Base-by-base conservation (phyloP, 2,329 filamentous ascomycete species). In the Aureobasidium leucospermi region DNA sequence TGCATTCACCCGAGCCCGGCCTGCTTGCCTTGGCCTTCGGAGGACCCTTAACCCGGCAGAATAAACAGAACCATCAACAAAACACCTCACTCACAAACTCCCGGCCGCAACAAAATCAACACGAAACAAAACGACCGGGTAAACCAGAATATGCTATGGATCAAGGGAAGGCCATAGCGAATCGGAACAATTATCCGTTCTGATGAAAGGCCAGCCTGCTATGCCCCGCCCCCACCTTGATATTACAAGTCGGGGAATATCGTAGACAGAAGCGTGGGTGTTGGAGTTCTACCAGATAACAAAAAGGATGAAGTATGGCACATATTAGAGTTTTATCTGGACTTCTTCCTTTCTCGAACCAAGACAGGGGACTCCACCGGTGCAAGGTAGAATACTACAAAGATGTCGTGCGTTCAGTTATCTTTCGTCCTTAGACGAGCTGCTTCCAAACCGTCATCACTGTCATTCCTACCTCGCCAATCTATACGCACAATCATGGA, bases 301-400 rank as follows among this genome's bases (percentile, higher is more conserved):
- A 56, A 56, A 56, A 56, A 56, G 52, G 52, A 46, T 56, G 52
- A 56, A 56, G 16, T 36, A 56, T 28, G 41, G 41, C 52, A 31
- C 52, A 46, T 1, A 23, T 23, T 46, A 56, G 13, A 56, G 10
- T 56, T 42, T 39, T 23, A 23, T 47, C 34, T 31, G 7, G 34
- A 48, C n/a, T 58, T 49, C 34, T 58, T 47, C 55, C 55, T 47
- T 58, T 31, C 8, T 10, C n/a, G 6, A 13, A 11, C 49, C 41
- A 19, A 8, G 9, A 34, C 23, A 45, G 23, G 32, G 10, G 11
- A 42, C 42, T 38, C 19, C 11, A 47, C n/a, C 8, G 19, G 13
- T 19, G 45, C 11, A 28, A 58, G 43, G 43, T 23, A 29, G 4
- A n/a, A 47, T n/a, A 19, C 41, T 13, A 11, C 28, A 48, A 58